Evolutionary conservation across 441 rosid species (phyloP).

Genomic region (Pelargonium australe): DNA sequence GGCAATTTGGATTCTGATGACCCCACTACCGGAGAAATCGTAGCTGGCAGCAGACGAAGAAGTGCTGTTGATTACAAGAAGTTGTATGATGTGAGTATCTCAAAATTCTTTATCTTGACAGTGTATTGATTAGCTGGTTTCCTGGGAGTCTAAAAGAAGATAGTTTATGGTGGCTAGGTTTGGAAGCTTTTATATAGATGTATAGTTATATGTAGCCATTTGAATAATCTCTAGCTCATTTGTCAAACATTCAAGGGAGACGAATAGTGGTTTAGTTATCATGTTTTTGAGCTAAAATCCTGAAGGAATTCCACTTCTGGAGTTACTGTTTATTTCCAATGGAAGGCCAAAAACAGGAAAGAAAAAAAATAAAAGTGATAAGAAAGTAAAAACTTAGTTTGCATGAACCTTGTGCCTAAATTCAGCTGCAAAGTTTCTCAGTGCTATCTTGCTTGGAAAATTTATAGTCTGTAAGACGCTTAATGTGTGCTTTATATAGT

Average conservation of each 20-base stretch:
- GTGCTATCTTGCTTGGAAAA: not conserved
- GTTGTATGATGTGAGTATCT: constrained; percentile 67
- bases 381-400: not conserved
- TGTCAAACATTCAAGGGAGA: not conserved
- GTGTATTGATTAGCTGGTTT: not conserved
- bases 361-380: not conserved
- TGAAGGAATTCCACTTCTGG: not conserved
- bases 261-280: not conserved
- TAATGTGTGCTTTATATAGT: not conserved
- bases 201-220: not conserved
- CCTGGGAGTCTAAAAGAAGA: not conserved
- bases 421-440: not conserved
- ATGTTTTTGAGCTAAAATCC: not conserved
- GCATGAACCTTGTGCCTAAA: not conserved
- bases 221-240: constrained; percentile 6
- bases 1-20: constrained; percentile 48
- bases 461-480: not conserved
- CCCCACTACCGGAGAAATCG: constrained; percentile 54
- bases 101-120: constrained; percentile 1
- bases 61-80: constrained; percentile 78
- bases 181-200: not conserved
- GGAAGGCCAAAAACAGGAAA: not conserved
- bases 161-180: not conserved
- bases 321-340: constrained; percentile 2
- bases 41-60: constrained; percentile 68